Base-by-base conservation (phyloP, 257 asterid species). In the Osmanthus fragrans region DNA sequence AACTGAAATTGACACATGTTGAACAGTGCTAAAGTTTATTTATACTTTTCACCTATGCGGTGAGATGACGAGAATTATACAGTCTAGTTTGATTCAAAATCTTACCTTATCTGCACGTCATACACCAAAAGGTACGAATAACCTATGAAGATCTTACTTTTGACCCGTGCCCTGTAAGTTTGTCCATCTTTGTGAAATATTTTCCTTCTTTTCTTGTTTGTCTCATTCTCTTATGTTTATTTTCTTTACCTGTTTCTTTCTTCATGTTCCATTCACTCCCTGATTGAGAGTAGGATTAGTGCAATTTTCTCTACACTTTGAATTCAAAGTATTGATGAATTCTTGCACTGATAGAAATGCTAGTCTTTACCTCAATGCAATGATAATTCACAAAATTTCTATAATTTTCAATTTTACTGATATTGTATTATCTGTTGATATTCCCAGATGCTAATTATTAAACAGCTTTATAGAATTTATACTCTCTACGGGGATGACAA, bases 121-220 rank as follows among this genome's bases (percentile, higher is more conserved):
- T 90, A 79, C 92, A 86, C 73, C 88, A 92, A 81, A 94, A 94
- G 84, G 84, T 91, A 19, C 86, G 87, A 79, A 77, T 90, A 77
- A 77, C 92, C 32, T 90, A 83, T 70, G 97, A 92, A 15, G 95
- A 92, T 78, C 94, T 94, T 73, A 87, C 91, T 76, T 86, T 87
- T 69, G 96, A 92, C 76, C 73, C 90, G 58, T 92, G 97, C 79
- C 92, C 97, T 15, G 97, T 94, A 88, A 85, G 92, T 79, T 60
- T 63, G 13, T 60, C 32, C 18, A 15, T 73, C 42, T 78, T 33
- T 27, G 25, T 19, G 33, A 29, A 32, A 25, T 47, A 16, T 70
- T 70, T 12, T 39, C n/a, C 40, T 15, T 47, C 63, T 70, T 64
- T 42, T 74, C 45, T 37, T n/a, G 21, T 30, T 11, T 72, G 49